phyloP scores from a whole-genome alignment of 768 basidiomycete species.

The Lactarius vividus region DNA sequence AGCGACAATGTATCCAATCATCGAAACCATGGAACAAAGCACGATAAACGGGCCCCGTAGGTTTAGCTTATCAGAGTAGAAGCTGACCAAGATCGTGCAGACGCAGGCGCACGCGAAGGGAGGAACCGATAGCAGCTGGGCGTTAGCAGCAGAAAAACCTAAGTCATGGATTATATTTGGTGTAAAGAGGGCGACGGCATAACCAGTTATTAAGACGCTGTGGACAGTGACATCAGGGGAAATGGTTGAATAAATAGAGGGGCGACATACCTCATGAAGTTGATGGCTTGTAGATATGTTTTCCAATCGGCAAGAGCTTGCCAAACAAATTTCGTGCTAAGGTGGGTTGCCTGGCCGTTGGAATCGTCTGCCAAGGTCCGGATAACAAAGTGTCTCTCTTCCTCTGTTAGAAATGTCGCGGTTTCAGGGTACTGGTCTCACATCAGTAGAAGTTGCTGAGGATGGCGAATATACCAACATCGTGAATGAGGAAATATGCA shows the following conservation, averaged over 20 bases:
- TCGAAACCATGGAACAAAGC: constrained; percentile 40
- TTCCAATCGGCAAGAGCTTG: constrained; percentile 35
- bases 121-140: constrained; percentile 41
- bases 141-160: constrained; percentile 46
- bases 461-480: constrained; percentile 31
- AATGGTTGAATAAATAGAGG: not conserved
- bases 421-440: constrained; percentile 41
- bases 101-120: constrained; percentile 36
- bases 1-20: constrained; percentile 53
- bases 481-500: constrained; percentile 42
- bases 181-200: constrained; percentile 41
- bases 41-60: constrained; percentile 51
- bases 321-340: constrained; percentile 37
- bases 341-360: constrained; percentile 35
- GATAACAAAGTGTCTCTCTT: constrained; percentile 36
- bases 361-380: constrained; percentile 33
- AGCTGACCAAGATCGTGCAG: constrained; percentile 33
- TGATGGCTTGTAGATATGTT: constrained; percentile 37
- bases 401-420: constrained; percentile 40
- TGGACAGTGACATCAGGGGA: not conserved
- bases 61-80: constrained; percentile 38
- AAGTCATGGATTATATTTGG: constrained; percentile 38
- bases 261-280: constrained; percentile 34
- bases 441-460: not conserved
- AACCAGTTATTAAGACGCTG: constrained; percentile 46